phyloP scores from a whole-genome alignment of 2,329 filamentous ascomycete genomes.

The Cytospora piceae region DNA sequence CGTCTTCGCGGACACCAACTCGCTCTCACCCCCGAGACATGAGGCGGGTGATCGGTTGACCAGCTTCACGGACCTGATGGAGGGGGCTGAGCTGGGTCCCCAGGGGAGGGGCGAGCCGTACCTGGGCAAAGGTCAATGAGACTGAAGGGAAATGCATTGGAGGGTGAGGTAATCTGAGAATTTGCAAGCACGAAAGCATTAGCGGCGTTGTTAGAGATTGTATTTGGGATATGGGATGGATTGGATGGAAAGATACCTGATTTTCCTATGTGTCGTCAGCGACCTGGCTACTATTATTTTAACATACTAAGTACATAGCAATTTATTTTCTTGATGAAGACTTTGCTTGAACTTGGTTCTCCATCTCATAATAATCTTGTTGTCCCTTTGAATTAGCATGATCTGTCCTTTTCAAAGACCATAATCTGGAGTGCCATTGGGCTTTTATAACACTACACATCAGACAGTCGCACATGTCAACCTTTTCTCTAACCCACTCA shows the following conservation, averaged over 20 bases:
- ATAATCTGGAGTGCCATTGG: not conserved
- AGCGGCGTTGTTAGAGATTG: constrained; percentile 15
- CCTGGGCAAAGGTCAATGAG: not conserved
- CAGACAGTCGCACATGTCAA: not conserved
- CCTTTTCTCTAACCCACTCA: not conserved
- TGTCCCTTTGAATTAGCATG: not conserved
- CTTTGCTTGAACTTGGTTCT: not conserved
- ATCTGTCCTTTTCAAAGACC: not conserved
- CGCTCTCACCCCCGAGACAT: constrained; percentile 37
- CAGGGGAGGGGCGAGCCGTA: not conserved
- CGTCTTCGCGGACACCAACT: constrained; percentile 55
- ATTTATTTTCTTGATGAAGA: not conserved
- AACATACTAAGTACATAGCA: constrained; percentile 3
- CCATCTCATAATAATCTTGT: not conserved
- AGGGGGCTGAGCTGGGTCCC: constrained; percentile 43
- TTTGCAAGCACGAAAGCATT: constrained; percentile 6
- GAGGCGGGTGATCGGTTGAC: constrained; percentile 41
- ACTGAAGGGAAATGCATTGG: not conserved
- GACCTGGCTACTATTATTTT: constrained; percentile 13
- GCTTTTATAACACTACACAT: not conserved
- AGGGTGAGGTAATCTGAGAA: constrained; percentile 14
- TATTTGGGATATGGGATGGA: constrained; percentile 2
- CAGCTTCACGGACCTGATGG: constrained; percentile 59
- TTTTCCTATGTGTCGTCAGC: constrained; percentile 11
- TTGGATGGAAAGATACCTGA: constrained; percentile 18